Percentiles rank a stretch among this genome's conserved stretches.
phyloP scores from a whole-genome alignment of 2,329 filamentous ascomycete genomes.

The Myotisia sp. region DNA sequence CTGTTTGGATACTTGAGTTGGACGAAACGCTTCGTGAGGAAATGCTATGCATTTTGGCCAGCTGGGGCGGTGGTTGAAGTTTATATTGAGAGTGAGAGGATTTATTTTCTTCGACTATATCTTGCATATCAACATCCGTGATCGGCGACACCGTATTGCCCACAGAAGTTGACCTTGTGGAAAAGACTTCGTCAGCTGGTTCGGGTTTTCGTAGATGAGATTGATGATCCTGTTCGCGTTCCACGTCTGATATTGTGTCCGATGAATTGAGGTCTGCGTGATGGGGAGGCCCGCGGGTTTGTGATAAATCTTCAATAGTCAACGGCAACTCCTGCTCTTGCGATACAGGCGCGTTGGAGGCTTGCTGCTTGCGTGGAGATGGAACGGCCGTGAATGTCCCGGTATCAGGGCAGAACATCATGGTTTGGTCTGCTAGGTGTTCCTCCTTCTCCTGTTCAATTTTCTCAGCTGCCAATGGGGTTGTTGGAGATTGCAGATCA shows the following conservation, averaged over 20 bases:
- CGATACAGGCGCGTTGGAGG: neutral
- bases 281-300: neutral
- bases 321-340: neutral
- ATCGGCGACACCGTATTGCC: neutral
- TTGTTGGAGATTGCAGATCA: neutral
- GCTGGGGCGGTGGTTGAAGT: neutral
- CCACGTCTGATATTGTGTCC: too few relatives aligned
- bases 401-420: constrained; percentile 30
- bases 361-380: constrained; percentile 17
- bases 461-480: neutral
- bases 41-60: neutral
- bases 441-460: constrained; percentile 2
- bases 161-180: neutral
- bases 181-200: neutral
- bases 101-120: neutral
- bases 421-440: constrained; percentile 21
- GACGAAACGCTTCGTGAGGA: too few relatives aligned
- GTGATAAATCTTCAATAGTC: neutral
- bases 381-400: constrained; percentile 31
- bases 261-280: neutral
- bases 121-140: neutral
- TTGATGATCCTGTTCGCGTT: too few relatives aligned
- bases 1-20: constrained; percentile 10
- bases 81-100: constrained; percentile 1
- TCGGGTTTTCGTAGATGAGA: too few relatives aligned